phyloP scores from a whole-genome alignment of 306 rosid species.

The Alnus rubra region DNA sequence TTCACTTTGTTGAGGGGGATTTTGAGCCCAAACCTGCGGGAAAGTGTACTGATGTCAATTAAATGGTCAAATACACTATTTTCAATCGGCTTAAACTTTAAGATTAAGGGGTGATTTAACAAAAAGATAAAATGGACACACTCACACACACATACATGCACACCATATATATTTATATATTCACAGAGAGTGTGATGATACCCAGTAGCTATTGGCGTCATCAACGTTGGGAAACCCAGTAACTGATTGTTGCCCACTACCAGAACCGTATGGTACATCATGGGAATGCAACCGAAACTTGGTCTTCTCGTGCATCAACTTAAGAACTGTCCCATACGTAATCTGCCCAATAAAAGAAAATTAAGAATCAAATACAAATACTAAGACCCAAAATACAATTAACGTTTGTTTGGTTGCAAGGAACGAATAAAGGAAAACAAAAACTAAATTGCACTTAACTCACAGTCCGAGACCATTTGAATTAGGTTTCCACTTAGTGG shows the following conservation, averaged over 20 bases:
- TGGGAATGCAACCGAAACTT: constrained; percentile 93
- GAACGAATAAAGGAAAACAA: not conserved
- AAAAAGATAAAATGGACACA: too few relatives aligned
- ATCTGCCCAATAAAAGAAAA: constrained; percentile 42
- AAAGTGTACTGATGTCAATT: too few relatives aligned
- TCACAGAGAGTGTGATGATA: constrained; percentile 19
- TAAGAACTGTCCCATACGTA: constrained; percentile 81
- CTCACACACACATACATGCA: not conserved
- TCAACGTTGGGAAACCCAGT: constrained; percentile 88
- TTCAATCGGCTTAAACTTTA: too few relatives aligned
- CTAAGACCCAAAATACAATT: not conserved
- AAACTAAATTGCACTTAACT: not conserved
- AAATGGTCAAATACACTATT: too few relatives aligned
- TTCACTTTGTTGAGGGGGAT: too few relatives aligned
- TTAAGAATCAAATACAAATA: not conserved
- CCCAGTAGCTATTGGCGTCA: constrained; percentile 98
- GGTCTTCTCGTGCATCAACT: constrained; percentile 93
- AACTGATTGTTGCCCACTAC: constrained; percentile 99
- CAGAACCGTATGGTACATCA: constrained; percentile 98
- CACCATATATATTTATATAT: not conserved
- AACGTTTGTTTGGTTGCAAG: not conserved
- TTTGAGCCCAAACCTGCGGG: too few relatives aligned
- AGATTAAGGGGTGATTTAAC: too few relatives aligned
- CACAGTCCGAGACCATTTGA: not conserved
- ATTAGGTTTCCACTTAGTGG: not conserved